Base-by-base conservation (phyloP, 176 grass and related monocot genomes). In the Microstegium vimineum region DNA sequence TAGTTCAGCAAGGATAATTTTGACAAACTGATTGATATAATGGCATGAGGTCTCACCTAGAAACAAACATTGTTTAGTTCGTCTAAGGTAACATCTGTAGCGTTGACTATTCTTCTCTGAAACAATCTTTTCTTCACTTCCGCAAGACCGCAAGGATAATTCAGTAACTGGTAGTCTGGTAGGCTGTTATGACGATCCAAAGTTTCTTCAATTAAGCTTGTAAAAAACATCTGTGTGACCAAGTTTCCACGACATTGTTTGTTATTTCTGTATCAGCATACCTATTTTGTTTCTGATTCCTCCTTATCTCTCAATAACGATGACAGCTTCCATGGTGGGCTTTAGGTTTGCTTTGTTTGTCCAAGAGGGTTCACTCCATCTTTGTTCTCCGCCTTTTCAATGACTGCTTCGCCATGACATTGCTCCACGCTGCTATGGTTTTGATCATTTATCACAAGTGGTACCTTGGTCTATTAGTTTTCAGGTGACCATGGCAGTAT, bases 331-430 rank as follows among this genome's bases (percentile, higher is more conserved):
- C 96, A 84, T 92, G 89, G 93, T 98, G 96, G 96, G 93, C 84
- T 88, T 80, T 98, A 83, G 83, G 79, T 62, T 91, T 98, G 75
- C 96, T 98, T 84, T 95, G 91, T 81, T 93, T 98, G 74, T 98
- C 96, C 82, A 98, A 91, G 89, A 86, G 96, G 37, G 34, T 93
- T 71, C 96, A 98, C 78, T 98, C 96, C 28, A 91, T 95, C 69
- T 98, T 98, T 78, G 81, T 98, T 76, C 86, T 98, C 70, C 96
- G 92, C 49, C 87, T 98, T 75, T 98, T 98, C 90, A 95, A 95
- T 40, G 96, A 98, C 78, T 95, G 93, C 36, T 84, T 98, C 67
- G 93, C 96, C 22, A 93, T 93, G 96, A 93, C 80, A 33, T 90
- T 98, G 69, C 93, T 95, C 37, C 96, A 98, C 70, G 79, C 87